Conservation (phyloP, 495 filamentous ascomycete genomes). For the Lepraria neglecta region DNA sequence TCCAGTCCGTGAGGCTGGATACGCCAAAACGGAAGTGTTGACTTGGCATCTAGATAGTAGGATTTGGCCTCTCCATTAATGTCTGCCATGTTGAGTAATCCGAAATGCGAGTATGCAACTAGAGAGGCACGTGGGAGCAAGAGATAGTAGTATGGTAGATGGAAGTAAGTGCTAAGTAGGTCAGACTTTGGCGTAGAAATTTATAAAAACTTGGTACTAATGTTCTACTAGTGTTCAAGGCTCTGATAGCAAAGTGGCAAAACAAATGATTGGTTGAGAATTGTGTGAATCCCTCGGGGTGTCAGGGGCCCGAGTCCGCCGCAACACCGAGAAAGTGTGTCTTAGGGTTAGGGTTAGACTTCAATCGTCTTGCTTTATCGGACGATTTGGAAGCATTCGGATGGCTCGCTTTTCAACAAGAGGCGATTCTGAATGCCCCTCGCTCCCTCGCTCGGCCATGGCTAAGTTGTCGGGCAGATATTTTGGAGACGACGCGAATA, state of each 20-base stretch:
- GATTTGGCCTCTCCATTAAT: neutral
- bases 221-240: neutral
- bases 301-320: too few relatives aligned
- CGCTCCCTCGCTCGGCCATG: too few relatives aligned
- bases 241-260: neutral
- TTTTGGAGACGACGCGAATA: too few relatives aligned
- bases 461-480: too few relatives aligned
- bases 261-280: neutral
- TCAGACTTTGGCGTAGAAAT: neutral
- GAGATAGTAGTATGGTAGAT: neutral
- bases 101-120: neutral
- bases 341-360: too few relatives aligned
- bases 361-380: too few relatives aligned
- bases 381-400: too few relatives aligned
- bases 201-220: too few relatives aligned
- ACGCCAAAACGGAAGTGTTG: slow-evolving; percentile 2
- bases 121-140: neutral
- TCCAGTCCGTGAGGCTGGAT: neutral
- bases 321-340: too few relatives aligned
- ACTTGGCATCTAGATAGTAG: neutral
- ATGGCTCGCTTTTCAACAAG: too few relatives aligned
- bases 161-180: neutral
- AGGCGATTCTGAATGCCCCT: too few relatives aligned
- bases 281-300: neutral
- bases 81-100: neutral